These are phyloP conservation scores for Botrytis aclada DNA, from an alignment of 2,329 filamentous ascomycete species.

Conservation along the genomic window DNA sequence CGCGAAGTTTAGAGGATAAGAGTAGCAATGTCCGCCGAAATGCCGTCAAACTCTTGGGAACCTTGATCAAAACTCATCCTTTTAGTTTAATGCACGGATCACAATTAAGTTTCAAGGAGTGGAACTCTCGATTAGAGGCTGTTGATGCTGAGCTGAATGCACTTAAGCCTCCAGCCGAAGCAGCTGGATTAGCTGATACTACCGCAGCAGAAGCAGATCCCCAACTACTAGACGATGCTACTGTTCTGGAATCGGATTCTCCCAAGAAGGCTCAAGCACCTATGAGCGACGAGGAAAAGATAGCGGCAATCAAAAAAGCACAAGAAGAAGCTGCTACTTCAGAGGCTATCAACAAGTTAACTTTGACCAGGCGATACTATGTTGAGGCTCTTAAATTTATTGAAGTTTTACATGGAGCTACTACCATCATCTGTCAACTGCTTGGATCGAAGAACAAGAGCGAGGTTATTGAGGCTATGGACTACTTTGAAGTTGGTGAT, in stretches of 20 bases:
- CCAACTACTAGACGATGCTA: conserved; percentile 81
- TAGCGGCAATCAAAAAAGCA: conserved; percentile 71
- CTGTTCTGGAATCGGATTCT: conserved; percentile 65
- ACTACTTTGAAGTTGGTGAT: conserved; percentile 93
- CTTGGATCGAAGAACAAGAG: conserved; percentile 96
- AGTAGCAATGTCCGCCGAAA: conserved; percentile 96
- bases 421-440: conserved; percentile 77
- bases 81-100: conserved; percentile 91
- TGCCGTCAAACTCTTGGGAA: conserved; percentile 86
- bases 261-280: conserved; percentile 53
- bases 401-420: conserved; percentile 81
- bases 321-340: conserved; percentile 85
- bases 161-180: conserved; percentile 72
- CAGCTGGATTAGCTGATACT: conserved; percentile 68
- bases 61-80: conserved; percentile 88
- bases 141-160: conserved; percentile 80
- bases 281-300: conserved; percentile 77
- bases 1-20: conserved; percentile 90
- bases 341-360: conserved; percentile 82
- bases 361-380: conserved; percentile 86
- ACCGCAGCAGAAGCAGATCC: conserved; percentile 65
- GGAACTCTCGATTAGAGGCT: conserved; percentile 76
- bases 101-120: conserved; percentile 79
- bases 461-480: conserved; percentile 98
- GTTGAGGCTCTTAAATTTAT: conserved; percentile 93